phyloP scores from a whole-genome alignment of 768 basidiomycete species.

The Rhodotorula graminis region DNA sequence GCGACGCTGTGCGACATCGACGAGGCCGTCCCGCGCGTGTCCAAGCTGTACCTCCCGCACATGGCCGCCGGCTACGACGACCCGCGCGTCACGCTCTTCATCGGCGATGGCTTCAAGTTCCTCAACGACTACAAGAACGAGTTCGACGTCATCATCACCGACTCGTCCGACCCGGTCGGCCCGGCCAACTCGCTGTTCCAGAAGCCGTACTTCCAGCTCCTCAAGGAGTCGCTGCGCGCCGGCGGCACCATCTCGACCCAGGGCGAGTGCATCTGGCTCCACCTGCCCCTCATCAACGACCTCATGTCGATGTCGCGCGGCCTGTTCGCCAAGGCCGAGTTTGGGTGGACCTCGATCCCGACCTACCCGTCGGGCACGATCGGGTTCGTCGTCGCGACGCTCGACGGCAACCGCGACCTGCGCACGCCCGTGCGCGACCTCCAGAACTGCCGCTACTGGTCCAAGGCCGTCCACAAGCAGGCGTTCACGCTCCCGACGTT shows the following conservation, averaged over 20 bases:
- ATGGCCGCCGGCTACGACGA: slow-evolving; percentile 80
- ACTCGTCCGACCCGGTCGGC: slow-evolving; percentile 96
- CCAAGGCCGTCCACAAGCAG: slow-evolving; percentile 66
- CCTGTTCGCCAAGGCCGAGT: slow-evolving; percentile 76
- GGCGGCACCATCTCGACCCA: slow-evolving; percentile 94
- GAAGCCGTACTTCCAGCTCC: slow-evolving; percentile 91
- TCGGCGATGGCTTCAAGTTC: slow-evolving; percentile 97
- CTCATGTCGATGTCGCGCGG: slow-evolving; percentile 63
- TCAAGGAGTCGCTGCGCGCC: slow-evolving; percentile 79
- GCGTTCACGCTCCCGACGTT: slow-evolving; percentile 95
- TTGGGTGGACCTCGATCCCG: slow-evolving; percentile 93
- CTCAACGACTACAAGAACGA: slow-evolving; percentile 80
- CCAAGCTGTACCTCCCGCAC: slow-evolving; percentile 85
- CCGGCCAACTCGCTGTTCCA: slow-evolving; percentile 92
- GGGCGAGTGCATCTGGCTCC: slow-evolving; percentile 92
- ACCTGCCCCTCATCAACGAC: slow-evolving; percentile 76
- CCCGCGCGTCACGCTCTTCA: slow-evolving; percentile 72
- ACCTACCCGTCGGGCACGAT: slow-evolving; percentile 99
- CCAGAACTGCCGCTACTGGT: slow-evolving; percentile 68
- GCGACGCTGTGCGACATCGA: slow-evolving; percentile 98
- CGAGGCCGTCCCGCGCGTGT: slow-evolving; percentile 94
- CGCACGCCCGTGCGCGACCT: slow-evolving; percentile 69
- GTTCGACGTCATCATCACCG: slow-evolving; percentile 92
- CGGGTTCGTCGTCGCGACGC: slow-evolving; percentile 85
- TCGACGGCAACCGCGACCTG: slow-evolving; percentile 63